Evolutionary conservation across 148 eudicot species (phyloP), one percentile per base, ranked within the genome.

Genomic region (Fagopyrum tataricum): DNA sequence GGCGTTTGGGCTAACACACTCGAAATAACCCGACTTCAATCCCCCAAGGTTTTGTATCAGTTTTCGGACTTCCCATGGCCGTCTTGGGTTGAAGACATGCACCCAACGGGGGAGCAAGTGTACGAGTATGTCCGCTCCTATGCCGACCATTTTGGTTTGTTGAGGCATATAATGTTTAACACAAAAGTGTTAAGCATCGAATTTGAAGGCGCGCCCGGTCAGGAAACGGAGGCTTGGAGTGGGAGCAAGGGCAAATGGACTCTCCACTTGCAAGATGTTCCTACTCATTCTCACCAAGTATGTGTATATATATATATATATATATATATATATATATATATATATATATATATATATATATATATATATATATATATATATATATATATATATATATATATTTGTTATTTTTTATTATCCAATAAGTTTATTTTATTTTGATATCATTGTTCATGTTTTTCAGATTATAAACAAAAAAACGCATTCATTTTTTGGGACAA

Each of bases 21-120:
- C 0, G 78, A 83, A 44, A 81, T 83, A 14, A 91, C 97, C 7
- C 82, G 75, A 79, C 98, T 93, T 6, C 97, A 93, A 73, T 84
- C 84, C 6, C 83, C 92, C 5, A 87, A 83, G 56, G 42, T 74
- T 0, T 20, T 79, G 3, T 91, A 82, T 71, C 88, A 85, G 73
- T 94, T 94, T 80, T 84, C 91, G 0, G 97, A 94, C 77, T 89
- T 84, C 44, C 90, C 89, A 6, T 93, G 96, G 98, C 90, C 93
- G 4, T 37, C 76, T 37, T 82, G 85, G 0, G 76, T 87, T 2
- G 66, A 78, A 4, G 79, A 82, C 2, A 67, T 64, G 12, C 84
- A 74, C 73, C 98, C 96, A 12, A 26, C 55, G 13, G 80, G 78
- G 1, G 23, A 72, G 14, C 87, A 90, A 71, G 90, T 87, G 1